Percentiles rank a stretch among this genome's conserved stretches.
phyloP scores from a whole-genome alignment of 257 asterid species.

The Solanum pennellii region DNA sequence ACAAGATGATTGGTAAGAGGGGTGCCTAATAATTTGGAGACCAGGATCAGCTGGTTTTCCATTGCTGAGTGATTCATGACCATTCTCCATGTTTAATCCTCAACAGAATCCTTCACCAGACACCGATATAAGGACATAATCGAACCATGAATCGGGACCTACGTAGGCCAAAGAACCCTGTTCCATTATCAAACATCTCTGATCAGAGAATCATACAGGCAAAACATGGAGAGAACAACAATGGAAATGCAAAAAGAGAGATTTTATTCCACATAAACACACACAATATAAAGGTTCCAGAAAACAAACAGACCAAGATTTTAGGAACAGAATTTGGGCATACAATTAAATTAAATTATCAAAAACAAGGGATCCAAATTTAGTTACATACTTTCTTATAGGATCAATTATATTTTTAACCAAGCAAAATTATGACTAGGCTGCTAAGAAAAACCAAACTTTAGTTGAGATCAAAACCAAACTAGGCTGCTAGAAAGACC shows the following conservation, averaged over 20 bases:
- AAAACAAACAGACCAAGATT: slow-evolving; percentile 3
- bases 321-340: slow-evolving; percentile 17
- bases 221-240: slow-evolving; percentile 1
- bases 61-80: slow-evolving; percentile 32
- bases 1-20: slow-evolving; percentile 27
- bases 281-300: slow-evolving; percentile 7
- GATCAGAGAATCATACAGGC: not conserved
- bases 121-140: slow-evolving; percentile 19
- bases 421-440: not conserved
- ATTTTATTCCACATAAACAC: not conserved
- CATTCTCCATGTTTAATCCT: slow-evolving; percentile 46
- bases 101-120: slow-evolving; percentile 19
- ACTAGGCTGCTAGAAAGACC: not conserved
- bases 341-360: not conserved
- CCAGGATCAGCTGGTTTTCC: slow-evolving; percentile 39
- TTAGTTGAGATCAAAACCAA: not conserved
- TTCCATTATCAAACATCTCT: not conserved
- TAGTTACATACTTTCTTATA: not conserved
- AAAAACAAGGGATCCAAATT: not conserved
- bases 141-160: slow-evolving; percentile 1
- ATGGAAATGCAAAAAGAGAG: not conserved
- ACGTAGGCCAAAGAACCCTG: slow-evolving; percentile 20
- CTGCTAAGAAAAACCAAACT: not conserved
- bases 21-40: slow-evolving; percentile 48
- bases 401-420: not conserved